Conservation (phyloP, 163 green algal genomes). For the Botryococcus braunii region DNA sequence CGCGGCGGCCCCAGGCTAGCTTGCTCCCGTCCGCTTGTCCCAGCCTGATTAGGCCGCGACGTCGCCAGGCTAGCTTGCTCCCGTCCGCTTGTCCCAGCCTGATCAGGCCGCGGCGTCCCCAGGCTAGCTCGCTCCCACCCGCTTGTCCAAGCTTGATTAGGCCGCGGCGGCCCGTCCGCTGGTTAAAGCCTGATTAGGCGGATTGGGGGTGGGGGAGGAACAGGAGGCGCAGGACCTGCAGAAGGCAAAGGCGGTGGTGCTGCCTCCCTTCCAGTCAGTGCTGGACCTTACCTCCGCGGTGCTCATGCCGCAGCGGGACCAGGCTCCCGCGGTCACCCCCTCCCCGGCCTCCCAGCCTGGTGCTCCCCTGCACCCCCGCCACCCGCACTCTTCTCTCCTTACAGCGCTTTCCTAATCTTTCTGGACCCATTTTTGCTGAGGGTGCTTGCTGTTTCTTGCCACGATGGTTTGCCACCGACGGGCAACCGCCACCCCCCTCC, state of each 20-base stretch:
- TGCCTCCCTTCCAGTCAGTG: slow-evolving; percentile 55
- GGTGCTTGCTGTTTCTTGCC: too few relatives aligned
- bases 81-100: background rate
- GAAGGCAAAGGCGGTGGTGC: slow-evolving; percentile 8
- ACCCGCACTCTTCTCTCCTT: background rate
- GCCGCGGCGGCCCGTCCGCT: background rate
- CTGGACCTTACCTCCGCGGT: slow-evolving; percentile 53
- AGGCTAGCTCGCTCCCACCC: too few relatives aligned
- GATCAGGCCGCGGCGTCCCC: too few relatives aligned
- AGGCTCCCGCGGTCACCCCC: background rate
- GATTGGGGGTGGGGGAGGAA: background rate
- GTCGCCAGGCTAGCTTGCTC: too few relatives aligned
- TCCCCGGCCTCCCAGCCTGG: slow-evolving; percentile 11
- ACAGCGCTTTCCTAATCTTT: background rate
- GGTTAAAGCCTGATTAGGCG: too few relatives aligned
- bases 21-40: too few relatives aligned
- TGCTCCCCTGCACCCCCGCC: background rate
- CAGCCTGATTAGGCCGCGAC: background rate
- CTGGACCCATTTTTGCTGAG: background rate
- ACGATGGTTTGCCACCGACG: background rate
- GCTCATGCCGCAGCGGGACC: slow-evolving; percentile 25
- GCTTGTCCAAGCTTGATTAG: background rate
- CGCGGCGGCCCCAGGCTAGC: too few relatives aligned
- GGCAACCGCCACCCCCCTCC: background rate
- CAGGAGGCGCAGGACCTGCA: slow-evolving; percentile 18